These are phyloP conservation scores for Boletus reticulatus DNA, from an alignment of 768 basidiomycete genomes.

Conservation along the genomic window DNA sequence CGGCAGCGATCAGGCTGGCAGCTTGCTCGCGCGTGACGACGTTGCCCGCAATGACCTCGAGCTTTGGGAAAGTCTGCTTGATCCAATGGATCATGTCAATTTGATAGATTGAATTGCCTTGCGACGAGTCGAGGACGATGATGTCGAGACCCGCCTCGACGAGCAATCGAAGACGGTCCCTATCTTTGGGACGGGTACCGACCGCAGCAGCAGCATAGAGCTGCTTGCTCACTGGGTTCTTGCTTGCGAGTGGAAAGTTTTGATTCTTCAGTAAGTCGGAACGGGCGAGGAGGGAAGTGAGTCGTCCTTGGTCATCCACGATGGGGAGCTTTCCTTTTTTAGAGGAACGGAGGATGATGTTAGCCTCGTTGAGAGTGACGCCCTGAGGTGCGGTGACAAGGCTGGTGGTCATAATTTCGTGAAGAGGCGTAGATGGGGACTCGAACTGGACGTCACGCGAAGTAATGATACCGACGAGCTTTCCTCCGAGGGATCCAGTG, in stretches of 20 bases:
- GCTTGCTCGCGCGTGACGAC: constrained; percentile 98
- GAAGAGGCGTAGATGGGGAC: constrained; percentile 57
- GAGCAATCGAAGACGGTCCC: constrained; percentile 79
- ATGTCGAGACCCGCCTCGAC: constrained; percentile 96
- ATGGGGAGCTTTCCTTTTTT: constrained; percentile 98
- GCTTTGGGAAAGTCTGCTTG: constrained; percentile 77
- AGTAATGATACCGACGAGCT: constrained; percentile 95
- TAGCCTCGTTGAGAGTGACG: constrained; percentile 88
- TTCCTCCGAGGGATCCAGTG: constrained; percentile 82
- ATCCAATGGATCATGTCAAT: constrained; percentile 95
- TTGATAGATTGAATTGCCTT: constrained; percentile 94
- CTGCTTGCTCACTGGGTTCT: constrained; percentile 88
- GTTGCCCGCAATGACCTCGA: constrained; percentile 96
- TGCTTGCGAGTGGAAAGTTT: constrained; percentile 92
- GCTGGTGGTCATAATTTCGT: constrained; percentile 84
- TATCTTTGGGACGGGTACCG: constrained; percentile 88
- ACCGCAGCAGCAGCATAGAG: constrained; percentile 95
- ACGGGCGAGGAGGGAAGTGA: constrained; percentile 86
- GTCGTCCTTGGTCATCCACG: constrained; percentile 61
- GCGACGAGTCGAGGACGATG: constrained; percentile 91
- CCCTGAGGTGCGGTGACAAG: constrained; percentile 87
- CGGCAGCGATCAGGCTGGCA: constrained; percentile 87
- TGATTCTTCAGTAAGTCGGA: constrained; percentile 98
- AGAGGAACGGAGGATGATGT: constrained; percentile 89
- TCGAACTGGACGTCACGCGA: constrained; percentile 96